Evolutionary conservation across 2,329 filamentous ascomycete genomes (phyloP), one percentile per base, ranked within the genome.

Genomic region (Fusarium verrucosum): DNA sequence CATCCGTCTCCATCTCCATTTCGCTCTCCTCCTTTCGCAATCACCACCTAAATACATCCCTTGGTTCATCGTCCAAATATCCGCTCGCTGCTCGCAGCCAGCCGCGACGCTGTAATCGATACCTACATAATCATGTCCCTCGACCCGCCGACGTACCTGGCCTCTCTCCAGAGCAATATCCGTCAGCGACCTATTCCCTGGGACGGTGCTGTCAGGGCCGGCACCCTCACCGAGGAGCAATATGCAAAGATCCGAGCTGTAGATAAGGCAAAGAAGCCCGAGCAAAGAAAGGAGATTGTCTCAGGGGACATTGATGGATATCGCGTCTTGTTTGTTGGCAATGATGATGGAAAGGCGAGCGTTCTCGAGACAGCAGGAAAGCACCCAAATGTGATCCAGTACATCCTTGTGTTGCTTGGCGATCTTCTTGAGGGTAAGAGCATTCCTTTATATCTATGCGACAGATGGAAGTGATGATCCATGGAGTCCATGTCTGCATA

Each of bases 171-270:
- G 83, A 96, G 92, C 87, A 98, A 98, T 84, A 97, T 98, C 77
- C 92, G 95, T 75, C 91, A 92, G 75, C 88, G 95, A 70, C 94
- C 94, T 68, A 97, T 99, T 80, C 94, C 94, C 57, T 99, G 95
- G 95, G 94, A 98, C 79, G 94, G 94, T 73, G 94, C 94, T 73
- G 92, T 96, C 69, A 88, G 95, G 78, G 92, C 92, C 71, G 92
- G 94, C 78, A 95, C 92, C 74, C 91, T 99, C 79, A 96, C 92
- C 57, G 94, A 98, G 70, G 89, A 91, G 70, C 94, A 99, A 79
- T 87, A 97, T 71, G 92, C 91, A 82, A 94, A 94, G 85, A 97
- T 99, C 81, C 94, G 94, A 79, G 92, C 94, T 62, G 92, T 98
- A 71, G 95, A 98, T 79, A 98, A 97, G 81, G 92, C 95, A 69